A percentile compares a stretch with the other conserved stretches of the same genome.
phyloP scores from a whole-genome alignment of 208 protist species.

The Zelonia costaricensis region DNA sequence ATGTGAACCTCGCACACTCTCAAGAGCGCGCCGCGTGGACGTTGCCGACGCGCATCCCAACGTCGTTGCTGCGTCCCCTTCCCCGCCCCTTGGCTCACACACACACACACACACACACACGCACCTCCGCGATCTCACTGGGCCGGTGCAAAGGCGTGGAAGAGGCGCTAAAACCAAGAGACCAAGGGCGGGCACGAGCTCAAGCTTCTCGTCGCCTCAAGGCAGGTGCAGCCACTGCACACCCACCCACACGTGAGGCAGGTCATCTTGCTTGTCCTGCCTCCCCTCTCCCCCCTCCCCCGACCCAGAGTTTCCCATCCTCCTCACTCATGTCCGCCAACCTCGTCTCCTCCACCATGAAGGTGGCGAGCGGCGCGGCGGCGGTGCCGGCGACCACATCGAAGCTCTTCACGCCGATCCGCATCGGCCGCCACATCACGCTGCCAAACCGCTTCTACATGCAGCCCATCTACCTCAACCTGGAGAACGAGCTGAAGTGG shows the following conservation, averaged over 20 bases:
- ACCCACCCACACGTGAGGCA: neutral
- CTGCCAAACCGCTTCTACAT: constrained; percentile 88
- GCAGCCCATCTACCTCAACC: constrained; percentile 88
- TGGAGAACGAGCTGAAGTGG: constrained; percentile 60
- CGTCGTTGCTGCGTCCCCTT: no score
- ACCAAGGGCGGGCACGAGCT: no score
- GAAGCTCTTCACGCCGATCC: constrained; percentile 68
- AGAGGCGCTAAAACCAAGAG: no score
- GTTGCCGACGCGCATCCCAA: no score
- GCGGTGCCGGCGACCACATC: neutral
- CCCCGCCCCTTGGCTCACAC: no score
- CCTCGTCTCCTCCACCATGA: neutral
- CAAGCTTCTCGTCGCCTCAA: no score
- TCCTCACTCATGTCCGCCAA: constrained; percentile 1
- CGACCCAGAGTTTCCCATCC: constrained; percentile 4
- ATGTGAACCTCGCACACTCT: no score
- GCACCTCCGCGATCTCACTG: no score
- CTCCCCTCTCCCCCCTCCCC: neutral
- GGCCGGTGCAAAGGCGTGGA: no score
- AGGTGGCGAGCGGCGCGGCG: neutral
- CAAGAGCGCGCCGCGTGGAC: no score
- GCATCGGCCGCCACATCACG: constrained; percentile 40
- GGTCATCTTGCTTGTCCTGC: neutral
- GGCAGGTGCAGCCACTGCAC: no score
- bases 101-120: no score